A percentile compares a stretch with the other conserved stretches of the same genome.
phyloP scores from a whole-genome alignment of 1,284 basidiomycete species.

The Acaromyces ingoldii region DNA sequence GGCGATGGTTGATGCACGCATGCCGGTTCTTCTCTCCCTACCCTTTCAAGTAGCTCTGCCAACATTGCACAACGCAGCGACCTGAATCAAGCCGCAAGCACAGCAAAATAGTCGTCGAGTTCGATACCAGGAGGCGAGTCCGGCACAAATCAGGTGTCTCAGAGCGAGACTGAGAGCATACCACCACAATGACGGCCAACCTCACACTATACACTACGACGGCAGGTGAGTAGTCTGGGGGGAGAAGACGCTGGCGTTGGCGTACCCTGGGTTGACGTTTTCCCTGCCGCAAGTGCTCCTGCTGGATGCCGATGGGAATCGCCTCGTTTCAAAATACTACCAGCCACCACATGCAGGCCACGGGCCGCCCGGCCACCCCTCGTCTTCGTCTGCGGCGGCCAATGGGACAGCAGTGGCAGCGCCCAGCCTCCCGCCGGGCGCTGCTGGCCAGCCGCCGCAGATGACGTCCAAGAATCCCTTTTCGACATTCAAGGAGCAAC shows the following conservation, averaged over 20 bases:
- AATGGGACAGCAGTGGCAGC: slow-evolving; percentile 18
- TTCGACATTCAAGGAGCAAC: slow-evolving; percentile 80
- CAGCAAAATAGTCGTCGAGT: too few species aligned
- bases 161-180: neutral
- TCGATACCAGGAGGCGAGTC: too few species aligned
- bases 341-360: slow-evolving; percentile 62
- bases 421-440: slow-evolving; percentile 10
- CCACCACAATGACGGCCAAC: slow-evolving; percentile 38
- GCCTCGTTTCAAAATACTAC: slow-evolving; percentile 94
- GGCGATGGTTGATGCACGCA: too few species aligned
- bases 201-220: slow-evolving; percentile 48
- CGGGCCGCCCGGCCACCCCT: slow-evolving; percentile 9
- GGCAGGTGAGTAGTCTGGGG: slow-evolving; percentile 16
- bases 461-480: slow-evolving; percentile 58
- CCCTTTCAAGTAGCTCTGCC: neutral
- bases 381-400: slow-evolving; percentile 14
- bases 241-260: neutral
- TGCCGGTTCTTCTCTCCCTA: too few species aligned
- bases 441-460: slow-evolving; percentile 14
- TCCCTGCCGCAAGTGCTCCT: slow-evolving; percentile 64
- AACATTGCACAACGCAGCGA: neutral
- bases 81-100: neutral
- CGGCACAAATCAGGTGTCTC: neutral
- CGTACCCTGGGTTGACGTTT: neutral
- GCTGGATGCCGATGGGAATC: slow-evolving; percentile 83